Conservation (phyloP, 2,329 filamentous ascomycete genomes). For the Paracoccidioides brasiliensis region DNA sequence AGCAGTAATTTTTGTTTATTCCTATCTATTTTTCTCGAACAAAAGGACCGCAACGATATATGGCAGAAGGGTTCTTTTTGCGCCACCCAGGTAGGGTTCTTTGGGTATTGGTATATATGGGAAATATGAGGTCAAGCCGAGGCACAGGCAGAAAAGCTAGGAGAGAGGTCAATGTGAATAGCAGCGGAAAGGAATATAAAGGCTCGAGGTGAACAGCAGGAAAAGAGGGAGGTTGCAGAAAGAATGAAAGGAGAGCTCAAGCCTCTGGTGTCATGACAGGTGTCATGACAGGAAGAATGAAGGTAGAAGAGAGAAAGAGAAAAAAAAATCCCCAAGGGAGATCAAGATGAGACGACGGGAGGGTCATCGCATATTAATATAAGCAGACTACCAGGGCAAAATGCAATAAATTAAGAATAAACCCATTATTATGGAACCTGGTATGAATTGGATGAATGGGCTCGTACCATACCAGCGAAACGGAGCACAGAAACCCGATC, state of each 20-base stretch:
- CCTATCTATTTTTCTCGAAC: too few species aligned
- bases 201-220: background rate
- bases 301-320: constrained; percentile 8
- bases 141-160: constrained; percentile 9
- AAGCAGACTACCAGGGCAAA: background rate
- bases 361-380: constrained; percentile 20
- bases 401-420: background rate
- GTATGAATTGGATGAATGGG: background rate
- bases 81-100: background rate
- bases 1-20: too few species aligned
- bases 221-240: constrained; percentile 6
- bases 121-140: constrained; percentile 13
- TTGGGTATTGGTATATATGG: too few species aligned
- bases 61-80: background rate
- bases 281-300: constrained; percentile 9
- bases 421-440: background rate
- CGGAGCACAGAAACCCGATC: background rate
- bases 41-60: background rate
- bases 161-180: constrained; percentile 10
- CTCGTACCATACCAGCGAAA: background rate
- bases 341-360: constrained; percentile 17
- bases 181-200: constrained; percentile 3
- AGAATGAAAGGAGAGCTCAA: constrained; percentile 10
- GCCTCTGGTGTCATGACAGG: constrained; percentile 8
- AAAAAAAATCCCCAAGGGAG: constrained; percentile 19